phyloP scores from a whole-genome alignment of 2,329 filamentous ascomycete species.

The Colletotrichum navitas region DNA sequence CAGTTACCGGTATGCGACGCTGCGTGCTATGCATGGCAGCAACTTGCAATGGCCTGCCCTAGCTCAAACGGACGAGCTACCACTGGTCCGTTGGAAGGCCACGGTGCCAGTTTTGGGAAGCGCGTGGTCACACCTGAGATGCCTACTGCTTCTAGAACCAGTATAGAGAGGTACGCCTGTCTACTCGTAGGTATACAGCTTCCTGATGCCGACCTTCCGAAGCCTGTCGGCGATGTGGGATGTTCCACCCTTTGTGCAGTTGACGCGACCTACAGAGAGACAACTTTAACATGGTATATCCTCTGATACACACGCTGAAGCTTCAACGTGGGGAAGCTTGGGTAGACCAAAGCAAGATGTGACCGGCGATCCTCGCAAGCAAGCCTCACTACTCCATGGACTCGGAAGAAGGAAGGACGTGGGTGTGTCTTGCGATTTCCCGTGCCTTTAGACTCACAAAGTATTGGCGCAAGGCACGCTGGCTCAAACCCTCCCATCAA shows the following conservation, averaged over 20 bases:
- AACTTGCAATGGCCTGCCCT: slow-evolving; percentile 20
- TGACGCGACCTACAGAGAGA: neutral
- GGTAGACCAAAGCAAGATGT: neutral
- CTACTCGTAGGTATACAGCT: neutral
- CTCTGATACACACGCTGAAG: neutral
- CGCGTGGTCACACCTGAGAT: too few relatives aligned
- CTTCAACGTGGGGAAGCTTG: slow-evolving; percentile 17
- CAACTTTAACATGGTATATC: neutral
- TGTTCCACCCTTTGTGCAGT: neutral
- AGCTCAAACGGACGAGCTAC: slow-evolving; percentile 5
- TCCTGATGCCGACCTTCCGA: neutral
- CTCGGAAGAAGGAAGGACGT: slow-evolving; percentile 19
- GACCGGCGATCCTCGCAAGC: neutral
- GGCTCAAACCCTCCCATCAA: slow-evolving; percentile 16
- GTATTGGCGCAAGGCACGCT: slow-evolving; percentile 39
- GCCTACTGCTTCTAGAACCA: neutral
- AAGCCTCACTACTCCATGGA: slow-evolving; percentile 18
- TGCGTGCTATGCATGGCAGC: slow-evolving; percentile 22
- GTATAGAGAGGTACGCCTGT: too few relatives aligned
- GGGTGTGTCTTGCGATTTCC: slow-evolving; percentile 26
- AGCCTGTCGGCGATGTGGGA: too few relatives aligned
- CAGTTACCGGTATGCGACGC: slow-evolving; percentile 13
- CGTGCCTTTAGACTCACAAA: slow-evolving; percentile 29
- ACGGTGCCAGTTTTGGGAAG: slow-evolving; percentile 1
- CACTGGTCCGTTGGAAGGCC: neutral